A percentile compares a stretch with the other conserved stretches of the same genome.
Conservation (phyloP, 1,284 basidiomycete species). For the Ceratobasidium sp. region DNA sequence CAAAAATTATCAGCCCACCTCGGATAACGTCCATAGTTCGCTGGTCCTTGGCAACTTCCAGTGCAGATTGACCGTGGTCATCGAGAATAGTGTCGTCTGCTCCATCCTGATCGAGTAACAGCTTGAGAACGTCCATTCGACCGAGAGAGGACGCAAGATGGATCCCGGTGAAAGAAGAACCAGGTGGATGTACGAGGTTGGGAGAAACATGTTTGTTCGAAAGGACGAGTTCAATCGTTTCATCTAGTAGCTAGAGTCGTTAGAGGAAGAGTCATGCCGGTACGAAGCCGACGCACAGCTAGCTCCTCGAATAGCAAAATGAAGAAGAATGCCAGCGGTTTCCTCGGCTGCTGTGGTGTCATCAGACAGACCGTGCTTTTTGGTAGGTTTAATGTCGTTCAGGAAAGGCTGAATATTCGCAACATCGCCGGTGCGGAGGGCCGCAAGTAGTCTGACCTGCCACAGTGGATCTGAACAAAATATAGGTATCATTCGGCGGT, state of each 20-base stretch:
- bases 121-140: conserved; percentile 80
- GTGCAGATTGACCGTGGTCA: conserved; percentile 75
- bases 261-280: conserved; percentile 10
- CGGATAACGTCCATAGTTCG: conserved; percentile 80
- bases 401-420: conserved; percentile 86
- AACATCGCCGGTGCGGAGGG: conserved; percentile 81
- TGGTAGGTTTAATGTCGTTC: conserved; percentile 73
- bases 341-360: conserved; percentile 64
- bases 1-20: conserved; percentile 63
- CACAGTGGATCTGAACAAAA: conserved; percentile 70
- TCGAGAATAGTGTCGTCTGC: conserved; percentile 89
- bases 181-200: conserved; percentile 77
- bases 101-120: conserved; percentile 81
- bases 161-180: conserved; percentile 83
- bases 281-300: conserved; percentile 68
- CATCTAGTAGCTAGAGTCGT: conserved; percentile 59
- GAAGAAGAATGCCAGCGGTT: conserved; percentile 81
- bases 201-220: conserved; percentile 83
- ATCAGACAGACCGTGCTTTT: conserved; percentile 64
- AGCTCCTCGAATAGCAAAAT: conserved; percentile 89
- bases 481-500: not conserved
- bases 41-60: conserved; percentile 75
- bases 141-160: conserved; percentile 90
- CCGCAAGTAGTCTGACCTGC: conserved; percentile 84
- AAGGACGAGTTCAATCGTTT: conserved; percentile 78